Conservation (phyloP, 2,329 filamentous ascomycete genomes). For the Calonectria honghensis region DNA sequence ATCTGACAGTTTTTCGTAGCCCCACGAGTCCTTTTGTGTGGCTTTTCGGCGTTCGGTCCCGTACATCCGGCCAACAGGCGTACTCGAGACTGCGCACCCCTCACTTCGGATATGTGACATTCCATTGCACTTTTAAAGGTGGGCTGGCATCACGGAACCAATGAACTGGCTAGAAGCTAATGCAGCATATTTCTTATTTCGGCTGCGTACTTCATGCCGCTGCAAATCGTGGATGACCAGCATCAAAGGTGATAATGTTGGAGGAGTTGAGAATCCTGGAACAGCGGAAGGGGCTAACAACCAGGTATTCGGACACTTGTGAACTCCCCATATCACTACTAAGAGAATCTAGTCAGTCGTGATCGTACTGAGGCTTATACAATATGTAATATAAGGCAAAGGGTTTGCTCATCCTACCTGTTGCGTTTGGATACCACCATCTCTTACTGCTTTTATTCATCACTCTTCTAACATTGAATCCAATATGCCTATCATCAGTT, state of each 20-base stretch:
- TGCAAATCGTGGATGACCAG: not conserved
- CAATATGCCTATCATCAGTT: not conserved
- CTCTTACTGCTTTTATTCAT: not conserved
- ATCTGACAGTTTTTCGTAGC: too few relatives aligned
- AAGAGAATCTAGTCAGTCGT: too few relatives aligned
- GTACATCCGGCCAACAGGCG: not conserved
- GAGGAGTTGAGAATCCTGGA: not conserved
- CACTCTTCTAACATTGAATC: not conserved
- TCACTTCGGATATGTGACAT: not conserved
- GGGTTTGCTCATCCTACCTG: not conserved
- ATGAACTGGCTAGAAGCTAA: not conserved
- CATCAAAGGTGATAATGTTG: not conserved
- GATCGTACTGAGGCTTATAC: not conserved
- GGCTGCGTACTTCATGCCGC: not conserved
- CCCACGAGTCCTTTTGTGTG: slow-evolving; percentile 9
- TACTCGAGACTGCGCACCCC: slow-evolving; percentile 14
- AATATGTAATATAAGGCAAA: not conserved
- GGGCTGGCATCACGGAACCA: not conserved
- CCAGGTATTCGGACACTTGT: not conserved
- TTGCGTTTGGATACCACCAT: not conserved
- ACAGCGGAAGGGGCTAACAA: not conserved
- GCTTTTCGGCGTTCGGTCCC: not conserved
- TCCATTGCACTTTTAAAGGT: slow-evolving; percentile 14
- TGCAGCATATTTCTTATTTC: not conserved
- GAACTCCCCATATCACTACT: not conserved